These are phyloP conservation scores for Candida labiduridarum DNA, from an alignment of 1,139 yeast genomes.

Conservation along the genomic window DNA sequence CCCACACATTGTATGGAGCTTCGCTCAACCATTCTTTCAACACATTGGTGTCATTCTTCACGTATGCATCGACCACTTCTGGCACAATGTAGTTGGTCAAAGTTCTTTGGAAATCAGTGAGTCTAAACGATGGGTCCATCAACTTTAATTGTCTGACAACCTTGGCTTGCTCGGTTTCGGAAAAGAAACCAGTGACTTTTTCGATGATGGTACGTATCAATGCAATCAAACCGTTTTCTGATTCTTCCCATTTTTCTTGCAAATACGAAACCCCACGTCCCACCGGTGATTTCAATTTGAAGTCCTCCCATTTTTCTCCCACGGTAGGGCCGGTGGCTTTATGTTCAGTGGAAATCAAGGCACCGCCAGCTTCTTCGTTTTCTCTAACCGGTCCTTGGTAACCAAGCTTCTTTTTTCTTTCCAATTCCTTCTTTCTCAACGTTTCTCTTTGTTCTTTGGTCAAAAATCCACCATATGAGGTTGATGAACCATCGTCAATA, in stretches of 20 bases:
- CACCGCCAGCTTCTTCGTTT: conserved; percentile 85
- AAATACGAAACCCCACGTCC: conserved; percentile 68
- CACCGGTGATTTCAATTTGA: conserved; percentile 66
- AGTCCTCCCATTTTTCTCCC: conserved; percentile 68
- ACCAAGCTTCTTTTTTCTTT: conserved; percentile 50
- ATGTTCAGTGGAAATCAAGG: conserved; percentile 79
- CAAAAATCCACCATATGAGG: conserved; percentile 91
- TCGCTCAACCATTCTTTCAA: conserved; percentile 93
- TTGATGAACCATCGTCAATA: conserved; percentile 87
- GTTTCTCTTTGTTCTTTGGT: conserved; percentile 78
- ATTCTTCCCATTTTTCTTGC: conserved; percentile 85
- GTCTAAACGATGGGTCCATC: conserved; percentile 87
- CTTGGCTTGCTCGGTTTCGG: conserved; percentile 95
- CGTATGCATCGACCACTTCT: conserved; percentile 93
- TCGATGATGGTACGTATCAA: conserved; percentile 78
- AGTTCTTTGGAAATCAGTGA: conserved; percentile 79
- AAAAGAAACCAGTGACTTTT: conserved; percentile 84
- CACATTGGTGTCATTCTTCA: conserved; percentile 83
- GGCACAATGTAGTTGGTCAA: conserved; percentile 93
- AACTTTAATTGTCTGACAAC: conserved; percentile 83
- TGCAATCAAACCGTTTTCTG: conserved; percentile 89
- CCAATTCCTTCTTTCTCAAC: conserved; percentile 71
- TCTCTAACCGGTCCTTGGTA: conserved; percentile 72
- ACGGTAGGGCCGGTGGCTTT: conserved; percentile 73
- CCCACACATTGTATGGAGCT: conserved; percentile 95